Conservation (phyloP, 2,329 filamentous ascomycete species). For the Venturia oleaginea region DNA sequence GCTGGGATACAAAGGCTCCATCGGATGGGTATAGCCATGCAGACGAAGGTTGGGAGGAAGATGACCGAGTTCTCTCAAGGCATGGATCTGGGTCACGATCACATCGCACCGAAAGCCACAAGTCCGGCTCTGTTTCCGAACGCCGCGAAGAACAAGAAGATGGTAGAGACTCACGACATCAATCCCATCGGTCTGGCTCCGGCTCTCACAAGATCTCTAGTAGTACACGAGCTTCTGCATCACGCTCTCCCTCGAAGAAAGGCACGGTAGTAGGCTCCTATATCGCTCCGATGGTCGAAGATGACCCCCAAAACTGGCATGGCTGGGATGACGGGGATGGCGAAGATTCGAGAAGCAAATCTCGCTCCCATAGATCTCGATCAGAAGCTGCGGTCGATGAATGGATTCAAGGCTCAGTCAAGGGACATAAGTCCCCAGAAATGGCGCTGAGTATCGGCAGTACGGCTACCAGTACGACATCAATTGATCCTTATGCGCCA, state of each 20-base stretch:
- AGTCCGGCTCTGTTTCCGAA: not conserved
- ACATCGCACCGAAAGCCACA: not conserved
- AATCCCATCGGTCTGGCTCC: not conserved
- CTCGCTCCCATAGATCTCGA: not conserved
- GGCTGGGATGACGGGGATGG: not conserved
- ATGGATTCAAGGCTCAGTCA: conserved; percentile 1
- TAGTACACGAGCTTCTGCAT: not conserved
- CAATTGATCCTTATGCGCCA: not conserved
- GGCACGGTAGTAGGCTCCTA: not conserved
- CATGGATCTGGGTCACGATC: not conserved
- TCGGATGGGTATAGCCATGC: not conserved
- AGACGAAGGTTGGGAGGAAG: not conserved
- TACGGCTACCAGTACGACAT: conserved; percentile 1
- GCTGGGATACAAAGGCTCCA: not conserved
- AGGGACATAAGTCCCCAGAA: not conserved
- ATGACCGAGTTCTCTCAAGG: not conserved
- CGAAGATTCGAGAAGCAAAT: not conserved
- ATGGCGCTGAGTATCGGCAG: not conserved
- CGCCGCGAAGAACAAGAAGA: not conserved
- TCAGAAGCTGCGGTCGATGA: conserved; percentile 3
- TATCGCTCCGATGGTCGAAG: conserved; percentile 9
- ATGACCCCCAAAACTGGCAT: conserved; percentile 7
- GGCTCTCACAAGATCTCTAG: not conserved
- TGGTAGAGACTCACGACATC: not conserved
- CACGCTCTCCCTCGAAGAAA: not conserved